phyloP scores from a whole-genome alignment of 2,329 filamentous ascomycete genomes.

The Ophiostoma fasciatum region DNA sequence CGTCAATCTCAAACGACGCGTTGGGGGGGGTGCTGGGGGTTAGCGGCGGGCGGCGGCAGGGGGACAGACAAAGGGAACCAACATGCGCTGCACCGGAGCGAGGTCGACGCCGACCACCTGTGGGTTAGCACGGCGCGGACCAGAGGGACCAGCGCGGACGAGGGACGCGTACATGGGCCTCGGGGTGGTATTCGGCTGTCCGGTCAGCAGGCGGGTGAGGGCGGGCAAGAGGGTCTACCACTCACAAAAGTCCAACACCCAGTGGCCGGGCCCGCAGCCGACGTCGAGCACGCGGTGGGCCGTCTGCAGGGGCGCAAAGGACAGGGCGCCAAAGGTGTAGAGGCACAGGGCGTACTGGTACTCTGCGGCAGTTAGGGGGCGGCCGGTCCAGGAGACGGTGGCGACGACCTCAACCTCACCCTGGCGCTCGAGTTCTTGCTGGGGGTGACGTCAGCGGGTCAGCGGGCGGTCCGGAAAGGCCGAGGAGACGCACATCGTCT shows the following conservation, averaged over 20 bases:
- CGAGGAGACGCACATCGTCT: slow-evolving; percentile 20
- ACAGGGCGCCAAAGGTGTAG: slow-evolving; percentile 27
- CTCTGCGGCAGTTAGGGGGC: no score
- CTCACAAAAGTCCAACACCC: slow-evolving; percentile 18
- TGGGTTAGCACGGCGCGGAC: not conserved
- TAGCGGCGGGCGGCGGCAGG: not conserved
- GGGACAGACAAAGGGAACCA: not conserved
- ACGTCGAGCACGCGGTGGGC: slow-evolving; percentile 31
- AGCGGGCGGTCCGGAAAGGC: no score
- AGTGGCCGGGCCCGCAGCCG: slow-evolving; percentile 30
- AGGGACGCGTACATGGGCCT: slow-evolving; percentile 12
- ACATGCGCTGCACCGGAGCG: slow-evolving; percentile 12
- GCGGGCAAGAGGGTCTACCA: not conserved
- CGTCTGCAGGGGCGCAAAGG: no score
- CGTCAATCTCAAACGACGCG: slow-evolving; percentile 16
- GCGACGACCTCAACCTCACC: no score
- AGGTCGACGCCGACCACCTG: slow-evolving; percentile 16
- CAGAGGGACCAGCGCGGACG: no score
- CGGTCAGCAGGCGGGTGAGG: not conserved
- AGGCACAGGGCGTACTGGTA: slow-evolving; percentile 24
- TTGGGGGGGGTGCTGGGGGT: slow-evolving; percentile 12
- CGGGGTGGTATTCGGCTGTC: slow-evolving; percentile 14
- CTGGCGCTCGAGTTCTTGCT: slow-evolving; percentile 22
- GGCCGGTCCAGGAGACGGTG: no score
- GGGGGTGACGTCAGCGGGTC: no score